Evolutionary conservation across 495 filamentous ascomycete species (phyloP), one percentile per base, ranked within the genome.

Genomic region (Trypethelium eluteriae): DNA sequence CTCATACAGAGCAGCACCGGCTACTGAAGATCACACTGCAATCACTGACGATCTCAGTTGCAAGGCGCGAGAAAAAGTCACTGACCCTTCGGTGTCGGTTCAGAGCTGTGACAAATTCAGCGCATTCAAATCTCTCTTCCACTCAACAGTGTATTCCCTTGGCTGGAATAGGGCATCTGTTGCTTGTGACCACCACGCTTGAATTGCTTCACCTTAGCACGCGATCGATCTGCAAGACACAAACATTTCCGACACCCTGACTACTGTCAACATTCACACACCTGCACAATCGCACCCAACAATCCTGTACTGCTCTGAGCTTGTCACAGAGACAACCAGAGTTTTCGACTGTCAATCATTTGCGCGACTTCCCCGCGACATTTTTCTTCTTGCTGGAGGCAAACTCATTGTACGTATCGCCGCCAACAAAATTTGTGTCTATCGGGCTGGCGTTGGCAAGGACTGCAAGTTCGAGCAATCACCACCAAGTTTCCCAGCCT

Each of bases 191-290:
- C 3, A 59, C 53, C 14, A 36, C 4, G 53, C 53, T 36, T 7
- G 25, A 10, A 9, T 34, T 36, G 18, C 53, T 35, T 59, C 49
- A 53, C 49, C 18, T 18, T 35, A 18, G 36, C 4, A 36, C 53
- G 53, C 53, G n/a, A 34, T 59, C 32, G 53, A 59, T 59, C 53
- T 59, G 25, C 53, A 35, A 36, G 16, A 59, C 53, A 59, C 7
- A 59, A 34, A 59, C 49, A 59, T 36, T 59, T 5, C 32, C 18
- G 53, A 10, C 32, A 7, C 10, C 32, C 14, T 36, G 7, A 11
- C 7, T 32, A 36, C 32, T 59, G 53, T 59, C 53, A 35, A 36
- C 53, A 36, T 7, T 10, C 18, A 36, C 53, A 34, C 53, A 59
- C 6, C n/a, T 53, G 49, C 49, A 53, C 49, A 53, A 16, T 36